Evolutionary conservation across 129 eudicot genomes (phyloP).

Genomic region (Helianthus tuberosus): DNA sequence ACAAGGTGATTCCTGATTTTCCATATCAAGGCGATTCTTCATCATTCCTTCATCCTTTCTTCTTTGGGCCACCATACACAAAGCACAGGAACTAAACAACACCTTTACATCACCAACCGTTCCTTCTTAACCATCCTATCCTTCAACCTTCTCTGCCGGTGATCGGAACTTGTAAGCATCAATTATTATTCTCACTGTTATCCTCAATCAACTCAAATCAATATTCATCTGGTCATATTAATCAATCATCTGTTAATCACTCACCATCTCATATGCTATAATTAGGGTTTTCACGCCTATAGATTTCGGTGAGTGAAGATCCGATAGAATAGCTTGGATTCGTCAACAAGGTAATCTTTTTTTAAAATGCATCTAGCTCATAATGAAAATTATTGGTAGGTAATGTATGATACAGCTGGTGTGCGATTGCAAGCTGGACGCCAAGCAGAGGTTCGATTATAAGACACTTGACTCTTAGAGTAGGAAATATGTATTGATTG

Average conservation of each 20-base stretch:
- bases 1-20: too few species aligned
- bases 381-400: constrained; percentile 33
- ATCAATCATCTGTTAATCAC: not conserved
- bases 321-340: too few species aligned
- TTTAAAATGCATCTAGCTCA: too few species aligned
- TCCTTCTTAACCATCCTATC: not conserved
- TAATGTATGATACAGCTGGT: constrained; percentile 98
- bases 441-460: constrained; percentile 52
- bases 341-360: too few species aligned
- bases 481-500: too few species aligned
- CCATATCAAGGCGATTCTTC: too few species aligned
- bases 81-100: not conserved
- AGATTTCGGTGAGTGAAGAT: not conserved
- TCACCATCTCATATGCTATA: not conserved
- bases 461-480: too few species aligned
- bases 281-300: not conserved
- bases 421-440: constrained; percentile 94
- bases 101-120: too few species aligned
- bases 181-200: not conserved
- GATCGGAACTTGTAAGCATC: not conserved
- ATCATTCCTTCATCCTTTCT: too few species aligned
- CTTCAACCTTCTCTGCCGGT: not conserved
- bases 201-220: not conserved
- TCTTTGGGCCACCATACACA: not conserved
- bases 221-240: not conserved